Percentiles rank a stretch among this genome's conserved stretches.
phyloP scores from a whole-genome alignment of 2,329 filamentous ascomycete genomes.

The Xylariaceae sp. region DNA sequence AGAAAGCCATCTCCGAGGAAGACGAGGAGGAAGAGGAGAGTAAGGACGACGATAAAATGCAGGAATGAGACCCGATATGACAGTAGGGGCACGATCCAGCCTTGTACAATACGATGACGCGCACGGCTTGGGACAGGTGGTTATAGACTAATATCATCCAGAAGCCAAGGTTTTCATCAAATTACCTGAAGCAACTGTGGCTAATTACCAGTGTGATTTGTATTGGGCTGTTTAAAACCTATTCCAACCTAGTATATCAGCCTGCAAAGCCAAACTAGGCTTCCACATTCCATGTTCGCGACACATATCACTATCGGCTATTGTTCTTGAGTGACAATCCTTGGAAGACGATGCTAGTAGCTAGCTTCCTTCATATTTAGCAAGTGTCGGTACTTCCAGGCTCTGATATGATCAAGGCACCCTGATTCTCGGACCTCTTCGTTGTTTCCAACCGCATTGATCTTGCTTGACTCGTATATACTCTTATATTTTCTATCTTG shows the following conservation, averaged over 20 bases:
- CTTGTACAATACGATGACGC: conserved; percentile 28
- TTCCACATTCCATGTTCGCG: too few relatives aligned
- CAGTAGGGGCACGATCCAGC: conserved; percentile 1
- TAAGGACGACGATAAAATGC: conserved; percentile 79
- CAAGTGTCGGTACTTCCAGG: neutral
- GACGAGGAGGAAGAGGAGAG: conserved; percentile 75
- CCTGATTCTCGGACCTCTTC: too few relatives aligned
- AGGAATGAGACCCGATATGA: conserved; percentile 63
- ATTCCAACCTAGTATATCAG: too few relatives aligned
- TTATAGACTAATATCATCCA: conserved; percentile 31
- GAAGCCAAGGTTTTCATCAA: conserved; percentile 17
- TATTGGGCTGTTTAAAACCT: too few relatives aligned
- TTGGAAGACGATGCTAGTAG: too few relatives aligned
- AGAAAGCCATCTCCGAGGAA: conserved; percentile 84
- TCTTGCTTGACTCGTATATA: neutral
- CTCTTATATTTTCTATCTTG: too few relatives aligned
- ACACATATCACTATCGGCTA: too few relatives aligned
- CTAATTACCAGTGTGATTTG: neutral
- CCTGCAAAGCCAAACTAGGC: too few relatives aligned
- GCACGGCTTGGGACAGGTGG: conserved; percentile 14
- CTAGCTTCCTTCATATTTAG: neutral
- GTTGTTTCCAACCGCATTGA: neutral
- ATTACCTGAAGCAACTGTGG: neutral
- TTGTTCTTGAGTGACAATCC: too few relatives aligned
- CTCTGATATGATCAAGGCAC: too few relatives aligned